Evolutionary conservation across 306 rosid species (phyloP).

Genomic region (Rosa multiflora): DNA sequence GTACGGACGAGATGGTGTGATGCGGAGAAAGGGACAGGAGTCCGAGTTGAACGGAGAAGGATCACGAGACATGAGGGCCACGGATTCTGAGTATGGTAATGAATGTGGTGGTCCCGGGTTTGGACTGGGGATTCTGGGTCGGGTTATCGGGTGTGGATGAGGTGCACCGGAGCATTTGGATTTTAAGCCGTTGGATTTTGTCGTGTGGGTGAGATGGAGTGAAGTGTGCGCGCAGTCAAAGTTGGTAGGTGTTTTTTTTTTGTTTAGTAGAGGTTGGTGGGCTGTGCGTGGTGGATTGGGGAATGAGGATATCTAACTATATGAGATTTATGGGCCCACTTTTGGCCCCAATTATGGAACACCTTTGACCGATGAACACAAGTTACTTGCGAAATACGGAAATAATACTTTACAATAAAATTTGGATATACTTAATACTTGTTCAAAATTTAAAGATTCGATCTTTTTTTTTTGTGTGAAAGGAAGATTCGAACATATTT

Average conservation of each 20-base stretch:
- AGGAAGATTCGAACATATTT: too few species aligned
- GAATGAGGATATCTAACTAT: background rate
- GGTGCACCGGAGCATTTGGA: background rate
- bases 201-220: background rate
- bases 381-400: too few species aligned
- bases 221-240: background rate
- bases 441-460: too few species aligned
- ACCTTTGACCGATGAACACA: background rate
- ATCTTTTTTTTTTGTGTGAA: too few species aligned
- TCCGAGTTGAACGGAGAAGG: background rate
- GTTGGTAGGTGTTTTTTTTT: background rate
- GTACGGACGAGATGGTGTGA: slow-evolving; percentile 14
- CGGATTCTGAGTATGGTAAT: background rate
- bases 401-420: too few species aligned
- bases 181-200: background rate
- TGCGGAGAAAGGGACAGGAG: background rate
- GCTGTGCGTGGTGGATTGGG: background rate
- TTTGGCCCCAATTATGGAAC: background rate
- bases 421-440: too few species aligned
- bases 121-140: background rate
- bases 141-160: background rate
- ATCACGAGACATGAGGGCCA: background rate
- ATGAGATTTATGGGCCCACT: background rate
- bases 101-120: background rate
- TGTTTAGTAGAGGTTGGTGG: background rate